A percentile compares a stretch with the other conserved stretches of the same genome.
phyloP scores from a whole-genome alignment of 2,329 filamentous ascomycete genomes.

The Fusarium sp. region DNA sequence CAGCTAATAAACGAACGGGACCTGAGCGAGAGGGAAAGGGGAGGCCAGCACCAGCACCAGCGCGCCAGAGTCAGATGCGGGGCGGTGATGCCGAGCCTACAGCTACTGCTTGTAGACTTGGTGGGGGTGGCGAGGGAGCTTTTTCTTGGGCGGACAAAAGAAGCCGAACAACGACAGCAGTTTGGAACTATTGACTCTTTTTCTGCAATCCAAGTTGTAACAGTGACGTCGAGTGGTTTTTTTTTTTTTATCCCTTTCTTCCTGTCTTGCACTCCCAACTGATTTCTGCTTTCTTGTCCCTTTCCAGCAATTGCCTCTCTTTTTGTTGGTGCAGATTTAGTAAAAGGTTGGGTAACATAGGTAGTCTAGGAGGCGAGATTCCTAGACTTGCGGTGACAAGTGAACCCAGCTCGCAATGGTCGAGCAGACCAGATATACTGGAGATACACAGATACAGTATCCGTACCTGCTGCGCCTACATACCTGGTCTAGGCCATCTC shows the following conservation, averaged over 20 bases:
- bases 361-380: background rate
- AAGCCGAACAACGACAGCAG: conserved; percentile 1
- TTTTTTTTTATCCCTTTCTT: background rate
- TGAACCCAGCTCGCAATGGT: conserved; percentile 4
- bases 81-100: conserved; percentile 34
- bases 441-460: too few species aligned
- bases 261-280: background rate
- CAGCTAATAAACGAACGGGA: background rate
- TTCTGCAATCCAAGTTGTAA: conserved; percentile 6
- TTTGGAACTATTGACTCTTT: conserved; percentile 1
- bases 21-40: conserved; percentile 26
- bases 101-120: conserved; percentile 21
- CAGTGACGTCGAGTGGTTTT: conserved; percentile 22
- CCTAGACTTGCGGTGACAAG: conserved; percentile 22
- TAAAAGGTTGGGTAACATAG: conserved; percentile 2
- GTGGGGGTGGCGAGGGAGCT: conserved; percentile 38
- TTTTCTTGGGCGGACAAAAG: conserved; percentile 11
- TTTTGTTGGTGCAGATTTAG: background rate
- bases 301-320: conserved; percentile 3
- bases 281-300: background rate
- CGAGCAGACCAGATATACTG: conserved; percentile 8
- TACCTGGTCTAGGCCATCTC: conserved; percentile 11
- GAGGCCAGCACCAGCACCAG: conserved; percentile 7
- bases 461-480: too few species aligned
- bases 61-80: conserved; percentile 21